Evolutionary conservation across 371 early-diverging fungal species (phyloP), one percentile per base, ranked within the genome.

Genomic region (Batkoa obscura): DNA sequence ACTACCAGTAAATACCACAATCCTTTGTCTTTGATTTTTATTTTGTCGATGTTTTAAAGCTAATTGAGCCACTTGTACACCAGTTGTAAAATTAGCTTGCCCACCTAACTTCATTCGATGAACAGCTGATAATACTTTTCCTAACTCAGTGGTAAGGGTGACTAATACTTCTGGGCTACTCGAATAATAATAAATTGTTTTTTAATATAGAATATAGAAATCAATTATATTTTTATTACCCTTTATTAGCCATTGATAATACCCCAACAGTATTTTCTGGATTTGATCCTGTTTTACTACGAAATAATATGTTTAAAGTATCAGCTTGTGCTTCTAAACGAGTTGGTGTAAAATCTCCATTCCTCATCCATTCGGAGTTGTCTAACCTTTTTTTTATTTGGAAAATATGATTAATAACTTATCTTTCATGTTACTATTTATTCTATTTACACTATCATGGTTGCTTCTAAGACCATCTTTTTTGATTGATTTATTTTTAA

Each of bases 301-400:
- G 76, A 68, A 98, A 94, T 63, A 98, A 71, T 56, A 87, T 72
- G 64, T 88, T 88, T 61, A 89, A 87, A 5, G 94, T 86, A 71
- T 99, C 99, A 53, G 80, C 80, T 69, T 98, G 98, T 50, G 95
- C 91, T 60, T 88, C 86, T 63, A 87, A 71, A 62, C 99, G 82
- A 39, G 83, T 87, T 32, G 98, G 98, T 56, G 86, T 84, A 70
- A 90, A 98, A 67, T 99, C 99, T 61, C 95, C 98, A 64, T 98
- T 97, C 64, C 97, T 78, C 86, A 94, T 88, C 91, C 91, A 97
- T 68, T 97, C 95, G 36, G 94, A 96, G 74, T 96, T 98, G 69
- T 96, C 97, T 56, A 94, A 70, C n/a, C 91, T 90, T 58, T 49
- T 35, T 43, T 33, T 35, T 49, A 15, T 4, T 23, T n/a, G 39